Evolutionary conservation across 2,329 filamentous ascomycete genomes (phyloP).

Genomic region (Xylaria sp.): DNA sequence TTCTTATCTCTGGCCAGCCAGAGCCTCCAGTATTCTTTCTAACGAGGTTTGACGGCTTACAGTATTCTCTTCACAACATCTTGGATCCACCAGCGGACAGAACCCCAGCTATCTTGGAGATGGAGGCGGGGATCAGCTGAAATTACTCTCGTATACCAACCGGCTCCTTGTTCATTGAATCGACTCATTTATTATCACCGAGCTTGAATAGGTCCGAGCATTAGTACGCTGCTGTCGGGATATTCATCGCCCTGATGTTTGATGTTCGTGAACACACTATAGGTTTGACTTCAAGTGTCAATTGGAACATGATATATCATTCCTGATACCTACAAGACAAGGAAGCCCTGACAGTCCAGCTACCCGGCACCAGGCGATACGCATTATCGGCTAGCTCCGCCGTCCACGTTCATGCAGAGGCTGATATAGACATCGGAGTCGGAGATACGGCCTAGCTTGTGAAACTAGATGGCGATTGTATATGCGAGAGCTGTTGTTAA

Average conservation of each 20-base stretch:
- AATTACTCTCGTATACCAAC: neutral
- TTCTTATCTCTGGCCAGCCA: slow-evolving; percentile 36
- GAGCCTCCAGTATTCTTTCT: neutral
- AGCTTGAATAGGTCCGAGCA: neutral
- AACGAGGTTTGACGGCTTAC: slow-evolving; percentile 8
- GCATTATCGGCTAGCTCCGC: slow-evolving; percentile 34
- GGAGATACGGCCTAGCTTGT: slow-evolving; percentile 19
- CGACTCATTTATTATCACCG: neutral
- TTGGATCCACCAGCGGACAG: neutral
- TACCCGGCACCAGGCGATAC: slow-evolving; percentile 33
- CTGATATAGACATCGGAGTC: slow-evolving; percentile 18
- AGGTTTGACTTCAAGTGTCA: neutral
- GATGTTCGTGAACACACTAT: too few species aligned
- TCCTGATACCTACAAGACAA: neutral
- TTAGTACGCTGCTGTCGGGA: neutral
- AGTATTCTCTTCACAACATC: neutral
- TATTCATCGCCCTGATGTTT: too few species aligned
- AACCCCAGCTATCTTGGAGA: neutral
- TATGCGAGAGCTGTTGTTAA: slow-evolving; percentile 1
- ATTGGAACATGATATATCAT: neutral
- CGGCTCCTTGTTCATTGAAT: neutral
- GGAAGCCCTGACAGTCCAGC: neutral
- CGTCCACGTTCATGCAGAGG: slow-evolving; percentile 18
- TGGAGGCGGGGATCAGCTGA: neutral
- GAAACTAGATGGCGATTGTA: slow-evolving; percentile 4